A percentile compares a stretch with the other conserved stretches of the same genome.
phyloP scores from a whole-genome alignment of 2,329 filamentous ascomycete species.

The Colletotrichum siamense region DNA sequence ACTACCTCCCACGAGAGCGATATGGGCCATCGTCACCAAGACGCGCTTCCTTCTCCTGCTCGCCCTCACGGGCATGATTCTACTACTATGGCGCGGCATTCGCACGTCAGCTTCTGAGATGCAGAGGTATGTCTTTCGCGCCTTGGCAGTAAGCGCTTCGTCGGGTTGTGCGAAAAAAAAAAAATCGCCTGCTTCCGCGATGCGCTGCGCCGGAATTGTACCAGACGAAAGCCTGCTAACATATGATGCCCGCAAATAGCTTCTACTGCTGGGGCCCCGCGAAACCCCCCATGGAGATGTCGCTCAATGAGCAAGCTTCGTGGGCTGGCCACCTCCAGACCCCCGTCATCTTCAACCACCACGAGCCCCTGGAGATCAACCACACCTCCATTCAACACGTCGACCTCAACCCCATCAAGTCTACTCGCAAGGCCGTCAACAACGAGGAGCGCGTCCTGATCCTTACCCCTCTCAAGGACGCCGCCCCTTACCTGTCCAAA shows the following conservation, averaged over 20 bases:
- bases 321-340: constrained; percentile 92
- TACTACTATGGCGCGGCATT: constrained; percentile 90
- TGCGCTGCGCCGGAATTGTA: neutral
- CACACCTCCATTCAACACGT: constrained; percentile 78
- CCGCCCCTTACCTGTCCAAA: constrained; percentile 79
- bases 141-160: neutral
- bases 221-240: neutral
- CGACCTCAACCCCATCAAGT: constrained; percentile 84
- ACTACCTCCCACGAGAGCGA: constrained; percentile 77
- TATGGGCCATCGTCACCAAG: constrained; percentile 74
- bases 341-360: constrained; percentile 95
- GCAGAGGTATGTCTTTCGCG: constrained; percentile 73
- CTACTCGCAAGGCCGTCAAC: constrained; percentile 76
- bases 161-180: neutral
- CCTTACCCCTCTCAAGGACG: constrained; percentile 91
- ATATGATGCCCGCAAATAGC: constrained; percentile 51
- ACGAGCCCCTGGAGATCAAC: constrained; percentile 86
- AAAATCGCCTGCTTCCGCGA: neutral
- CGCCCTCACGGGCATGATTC: constrained; percentile 70
- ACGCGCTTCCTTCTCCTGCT: constrained; percentile 80
- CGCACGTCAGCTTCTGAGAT: constrained; percentile 82
- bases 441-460: constrained; percentile 91
- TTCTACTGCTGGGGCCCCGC: constrained; percentile 97
- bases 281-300: constrained; percentile 96
- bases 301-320: constrained; percentile 84